Evolutionary conservation across 2,329 filamentous ascomycete genomes (phyloP), one percentile per base, ranked within the genome.

Genomic region (Curvularia spicifera): DNA sequence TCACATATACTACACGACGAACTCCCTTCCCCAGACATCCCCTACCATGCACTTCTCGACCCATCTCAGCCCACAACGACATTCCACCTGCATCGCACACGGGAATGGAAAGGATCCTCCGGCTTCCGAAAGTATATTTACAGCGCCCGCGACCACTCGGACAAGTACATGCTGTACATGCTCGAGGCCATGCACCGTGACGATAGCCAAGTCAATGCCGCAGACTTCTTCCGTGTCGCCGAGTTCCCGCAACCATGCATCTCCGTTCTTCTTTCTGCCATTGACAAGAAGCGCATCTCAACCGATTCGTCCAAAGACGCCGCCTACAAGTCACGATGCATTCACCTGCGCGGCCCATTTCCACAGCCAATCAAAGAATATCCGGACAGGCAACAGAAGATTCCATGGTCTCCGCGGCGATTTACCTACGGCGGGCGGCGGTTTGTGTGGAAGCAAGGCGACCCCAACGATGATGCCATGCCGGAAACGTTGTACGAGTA

Each of bases 391-490:
- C 71, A 72, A 51, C 71, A 75, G 39, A 76, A 75, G 60, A 70
- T 75, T n/a, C 74, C 74, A 1, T 76, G 74, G 74, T 75, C 72
- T 15, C 74, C 74, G 18, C 71, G 74, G n/a, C 70, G 74, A 26
- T 76, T 76, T 53, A 75, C 63, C 6, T 76, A 76, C 46, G 74
- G 73, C 40, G 74, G 74, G 9, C 72, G 74, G 7, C 67, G 71
- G 20, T 76, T 76, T 54, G 74, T 78, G 20, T 84, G 81, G 79
- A 81, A 71, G 35, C 73, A 73, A 8, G 79, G 76, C 20, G 66
- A 76, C 22, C 78, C 80, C 2, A 71, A 84, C 67, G 81, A 84
- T 60, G 80, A 84, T 37, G 71, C 73, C 5, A 76, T 76, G 74
- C 73, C 73, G 5, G 74, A 76, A 64, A 74, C 73, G 4, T 64